Evolutionary conservation across 192 early-diverging fungal species (phyloP), one percentile per base, ranked within the genome.

Genomic region (Entophlyctis helioformis): DNA sequence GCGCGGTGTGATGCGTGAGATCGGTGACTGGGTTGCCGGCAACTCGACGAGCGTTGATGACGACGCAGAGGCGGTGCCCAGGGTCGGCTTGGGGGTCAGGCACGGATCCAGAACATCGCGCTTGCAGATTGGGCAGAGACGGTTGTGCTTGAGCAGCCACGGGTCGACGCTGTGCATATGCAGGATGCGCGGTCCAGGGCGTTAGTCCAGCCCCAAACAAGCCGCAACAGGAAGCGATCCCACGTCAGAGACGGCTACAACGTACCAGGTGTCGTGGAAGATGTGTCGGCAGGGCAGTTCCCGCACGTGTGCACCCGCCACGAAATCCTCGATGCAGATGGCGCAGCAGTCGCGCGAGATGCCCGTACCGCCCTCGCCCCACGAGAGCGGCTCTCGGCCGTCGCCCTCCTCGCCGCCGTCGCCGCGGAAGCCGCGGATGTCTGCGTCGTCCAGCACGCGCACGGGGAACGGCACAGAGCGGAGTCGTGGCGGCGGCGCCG

Each of bases 71-170:
- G n/a, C n/a, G n/a, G n/a, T n/a, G n/a, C n/a, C n/a, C n/a, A n/a
- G n/a, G n/a, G n/a, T n/a, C n/a, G n/a, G n/a, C n/a, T n/a, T n/a
- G n/a, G n/a, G n/a, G n/a, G n/a, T n/a, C n/a, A n/a, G n/a, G n/a
- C n/a, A n/a, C n/a, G n/a, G n/a, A n/a, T 31, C 45, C 2, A 66
- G 26, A 3, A 72, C 59, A 45, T 66, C 64, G 11, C 57, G 59
- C 42, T 72, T 72, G 57, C 69, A 72, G 41, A 67, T 55, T 2
- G 69, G 69, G 36, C 69, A 72, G 11, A 72, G 56, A 26, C 63
- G 57, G 25, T 62, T 55, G 46, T 72, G 69, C 12, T 56, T 46
- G 18, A 67, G 46, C 24, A 72, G 50, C 69, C 69, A 72, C 13
- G 69, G 64, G 42, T 72, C 69, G 27, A 72, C 52, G 53, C 69